Base-by-base conservation (phyloP, 1,139 yeast genomes). In the Candida sojae region DNA sequence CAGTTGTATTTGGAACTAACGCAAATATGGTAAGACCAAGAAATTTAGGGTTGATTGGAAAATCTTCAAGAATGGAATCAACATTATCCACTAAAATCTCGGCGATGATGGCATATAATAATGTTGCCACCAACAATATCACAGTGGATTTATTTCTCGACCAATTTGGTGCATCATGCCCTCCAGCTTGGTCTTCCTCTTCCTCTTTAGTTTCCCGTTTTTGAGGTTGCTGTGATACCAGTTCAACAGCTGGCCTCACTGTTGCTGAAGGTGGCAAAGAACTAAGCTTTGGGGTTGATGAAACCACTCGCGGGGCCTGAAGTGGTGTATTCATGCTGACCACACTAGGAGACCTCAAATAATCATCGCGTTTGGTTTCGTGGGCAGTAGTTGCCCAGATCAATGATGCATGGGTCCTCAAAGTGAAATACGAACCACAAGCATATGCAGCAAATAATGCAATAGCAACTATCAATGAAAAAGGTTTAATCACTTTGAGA, bases 161-260 rank as follows among this genome's bases (percentile, higher is more conserved):
- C 99, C 99, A 93, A 63, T 93, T 93, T 39, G 99, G 98, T 0
- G 97, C 96, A 65, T 92, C 98, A 58, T 93, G 99, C 0, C 96
- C 96, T 4, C 88, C 86, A 9, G 68, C 68, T 25, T 40, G 40
- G 5, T 61, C 71, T 6, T 63, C 68, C 23, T 57, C 64, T 34
- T 53, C 54, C 35, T 57, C 61, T 21, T 48, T 45, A 31, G 30
- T 46, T 33, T 50, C 55, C 32, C 53, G 50, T 17, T 11, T 53
- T 55, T 37, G 37, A 29, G 21, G 38, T 10, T 25, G 48, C 35
- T 5, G 30, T 12, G 41, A 17, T 10, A 36, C 25, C 11, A 17
- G 26, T 7, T 17, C 25, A 13, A 11, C 35, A 9, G 42, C n/a
- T 31, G 43, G 36, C 11, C 46, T 44, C 29, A 43, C 13, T 25